Percentiles rank a stretch among this genome's conserved stretches.
These are phyloP conservation scores for Haplosporangium gracile DNA, from an alignment of 192 early-diverging fungal genomes.

Conservation along the genomic window DNA sequence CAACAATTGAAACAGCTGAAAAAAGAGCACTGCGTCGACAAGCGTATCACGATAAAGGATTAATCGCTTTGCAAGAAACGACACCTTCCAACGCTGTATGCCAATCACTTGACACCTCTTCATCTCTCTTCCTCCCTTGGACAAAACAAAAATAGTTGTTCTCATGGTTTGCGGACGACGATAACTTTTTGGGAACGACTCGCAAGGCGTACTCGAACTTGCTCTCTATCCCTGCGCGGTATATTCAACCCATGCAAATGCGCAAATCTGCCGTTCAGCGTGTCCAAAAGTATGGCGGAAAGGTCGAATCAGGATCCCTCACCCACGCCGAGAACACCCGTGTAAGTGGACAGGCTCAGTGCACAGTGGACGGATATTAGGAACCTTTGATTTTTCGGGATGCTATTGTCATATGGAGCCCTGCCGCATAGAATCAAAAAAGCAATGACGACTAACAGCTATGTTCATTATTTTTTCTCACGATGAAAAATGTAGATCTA, in stretches of 20 bases:
- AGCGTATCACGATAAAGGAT: neutral
- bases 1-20: neutral
- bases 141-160: conserved; percentile 65
- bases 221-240: conserved; percentile 77
- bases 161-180: conserved; percentile 85
- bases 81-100: neutral
- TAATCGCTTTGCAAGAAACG: neutral
- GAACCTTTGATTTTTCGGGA: neutral
- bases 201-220: conserved; percentile 79
- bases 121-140: conserved; percentile 1
- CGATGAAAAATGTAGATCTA: conserved; percentile 73
- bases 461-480: conserved; percentile 34
- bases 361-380: too few relatives aligned
- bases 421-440: neutral
- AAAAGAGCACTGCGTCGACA: neutral
- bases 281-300: conserved; percentile 69
- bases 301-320: conserved; percentile 28
- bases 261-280: conserved; percentile 76
- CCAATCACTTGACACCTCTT: neutral
- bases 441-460: neutral
- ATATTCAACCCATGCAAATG: conserved; percentile 79
- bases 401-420: neutral
- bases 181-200: conserved; percentile 83
- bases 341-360: conserved; percentile 1
- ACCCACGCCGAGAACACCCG: conserved; percentile 36